Percentiles rank a stretch among this genome's conserved stretches.
Evolutionary conservation across 1,284 basidiomycete species (phyloP).

Genomic region (Rhizopogon hawkerae): DNA sequence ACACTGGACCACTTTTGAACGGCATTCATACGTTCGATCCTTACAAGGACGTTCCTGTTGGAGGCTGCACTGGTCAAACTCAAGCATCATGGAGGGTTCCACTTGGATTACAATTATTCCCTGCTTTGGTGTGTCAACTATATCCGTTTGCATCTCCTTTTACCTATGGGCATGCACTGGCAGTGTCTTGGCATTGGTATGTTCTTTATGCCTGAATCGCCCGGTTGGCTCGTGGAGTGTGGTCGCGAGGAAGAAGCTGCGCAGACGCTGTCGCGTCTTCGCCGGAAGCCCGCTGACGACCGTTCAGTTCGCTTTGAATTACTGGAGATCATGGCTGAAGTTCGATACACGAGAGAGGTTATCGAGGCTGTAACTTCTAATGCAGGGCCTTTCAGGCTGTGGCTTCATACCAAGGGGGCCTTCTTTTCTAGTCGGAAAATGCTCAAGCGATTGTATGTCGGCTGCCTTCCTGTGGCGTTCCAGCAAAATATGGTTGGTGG

Average conservation of each 20-base stretch:
- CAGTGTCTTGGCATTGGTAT: conserved; percentile 28
- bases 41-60: conserved; percentile 22
- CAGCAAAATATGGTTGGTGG: conserved; percentile 26
- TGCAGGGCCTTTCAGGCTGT: conserved; percentile 15
- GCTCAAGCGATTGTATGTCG: conserved; percentile 25
- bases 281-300: conserved; percentile 16
- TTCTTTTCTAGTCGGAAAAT: conserved; percentile 27
- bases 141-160: neutral
- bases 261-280: conserved; percentile 18
- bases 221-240: conserved; percentile 30
- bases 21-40: conserved; percentile 25
- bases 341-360: conserved; percentile 20
- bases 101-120: conserved; percentile 25
- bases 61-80: conserved; percentile 25
- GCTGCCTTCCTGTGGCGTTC: conserved; percentile 27
- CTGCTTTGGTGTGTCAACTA: conserved; percentile 20
- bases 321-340: conserved; percentile 26
- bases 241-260: conserved; percentile 27
- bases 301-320: conserved; percentile 22
- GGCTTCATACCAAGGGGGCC: conserved; percentile 19
- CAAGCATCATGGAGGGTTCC: conserved; percentile 27
- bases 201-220: conserved; percentile 28
- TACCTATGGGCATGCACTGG: conserved; percentile 3
- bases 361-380: conserved; percentile 15
- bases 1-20: conserved; percentile 27